Conservation (phyloP, 108 stramenopile species). For the Discostella pseudostelligera region DNA sequence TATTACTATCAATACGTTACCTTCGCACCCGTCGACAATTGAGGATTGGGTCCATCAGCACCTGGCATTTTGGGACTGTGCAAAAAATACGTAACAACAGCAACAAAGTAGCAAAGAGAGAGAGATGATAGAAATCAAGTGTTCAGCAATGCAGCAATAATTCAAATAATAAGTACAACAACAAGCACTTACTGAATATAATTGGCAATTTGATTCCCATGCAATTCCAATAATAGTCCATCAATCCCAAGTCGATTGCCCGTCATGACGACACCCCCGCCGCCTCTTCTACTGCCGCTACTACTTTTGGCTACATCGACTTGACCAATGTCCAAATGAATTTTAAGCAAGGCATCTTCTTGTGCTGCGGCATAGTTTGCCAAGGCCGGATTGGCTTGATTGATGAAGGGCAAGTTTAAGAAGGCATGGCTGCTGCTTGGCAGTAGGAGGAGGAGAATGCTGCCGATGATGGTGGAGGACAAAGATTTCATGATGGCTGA, state of each 20-base stretch:
- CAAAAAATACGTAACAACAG: not conserved
- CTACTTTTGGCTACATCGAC: constrained; percentile 2
- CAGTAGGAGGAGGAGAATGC: too few relatives aligned
- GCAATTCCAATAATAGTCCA: constrained; percentile 36
- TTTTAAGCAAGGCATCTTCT: constrained; percentile 35
- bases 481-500: too few relatives aligned
- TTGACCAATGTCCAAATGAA: constrained; percentile 42
- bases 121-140: not conserved
- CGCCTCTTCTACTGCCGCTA: too few relatives aligned
- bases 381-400: constrained; percentile 38
- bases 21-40: constrained; percentile 54
- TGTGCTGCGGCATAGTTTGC: constrained; percentile 32
- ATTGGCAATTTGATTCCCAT: constrained; percentile 21
- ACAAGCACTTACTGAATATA: constrained; percentile 17
- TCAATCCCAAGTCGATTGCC: constrained; percentile 38
- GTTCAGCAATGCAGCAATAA: not conserved
- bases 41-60: constrained; percentile 62
- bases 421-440: not conserved
- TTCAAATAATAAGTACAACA: not conserved
- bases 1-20: too few relatives aligned
- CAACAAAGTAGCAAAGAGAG: not conserved
- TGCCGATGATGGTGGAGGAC: too few relatives aligned
- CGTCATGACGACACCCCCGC: not conserved
- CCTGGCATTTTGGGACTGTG: constrained; percentile 52
- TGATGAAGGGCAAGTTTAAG: constrained; percentile 24